A percentile compares a stretch with the other conserved stretches of the same genome.
phyloP scores from a whole-genome alignment of 2,329 filamentous ascomycete species.

The Botrytis fabae region DNA sequence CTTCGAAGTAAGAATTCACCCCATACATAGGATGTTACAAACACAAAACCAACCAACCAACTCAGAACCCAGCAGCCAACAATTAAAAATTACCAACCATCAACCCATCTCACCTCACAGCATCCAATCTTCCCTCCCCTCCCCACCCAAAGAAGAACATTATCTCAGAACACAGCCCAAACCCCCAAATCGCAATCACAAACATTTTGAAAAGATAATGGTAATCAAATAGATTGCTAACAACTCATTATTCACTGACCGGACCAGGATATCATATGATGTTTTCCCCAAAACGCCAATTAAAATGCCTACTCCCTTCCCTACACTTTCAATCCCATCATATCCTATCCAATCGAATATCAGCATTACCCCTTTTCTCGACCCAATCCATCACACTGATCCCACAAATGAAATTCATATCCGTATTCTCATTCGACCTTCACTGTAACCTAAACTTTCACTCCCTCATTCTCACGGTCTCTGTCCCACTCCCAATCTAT shows the following conservation, averaged over 20 bases:
- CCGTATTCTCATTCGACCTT: neutral
- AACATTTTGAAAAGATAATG: neutral
- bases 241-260: constrained; percentile 9
- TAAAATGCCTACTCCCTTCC: constrained; percentile 41
- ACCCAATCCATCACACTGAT: neutral
- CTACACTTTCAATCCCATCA: constrained; percentile 40
- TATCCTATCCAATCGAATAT: constrained; percentile 35
- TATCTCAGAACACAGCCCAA: too few species aligned
- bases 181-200: neutral
- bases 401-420: constrained; percentile 1
- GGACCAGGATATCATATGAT: constrained; percentile 39
- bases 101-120: too few species aligned
- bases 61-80: too few species aligned
- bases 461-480: neutral
- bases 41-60: too few species aligned
- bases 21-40: too few species aligned
- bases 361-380: constrained; percentile 29
- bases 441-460: neutral
- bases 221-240: neutral
- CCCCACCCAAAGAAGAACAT: too few species aligned
- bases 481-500: constrained; percentile 32
- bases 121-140: too few species aligned
- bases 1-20: neutral
- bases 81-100: too few species aligned
- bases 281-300: constrained; percentile 46